A percentile compares a stretch with the other conserved stretches of the same genome.
Conservation (phyloP, 495 filamentous ascomycete species). For the Penicillium subrubescens region DNA sequence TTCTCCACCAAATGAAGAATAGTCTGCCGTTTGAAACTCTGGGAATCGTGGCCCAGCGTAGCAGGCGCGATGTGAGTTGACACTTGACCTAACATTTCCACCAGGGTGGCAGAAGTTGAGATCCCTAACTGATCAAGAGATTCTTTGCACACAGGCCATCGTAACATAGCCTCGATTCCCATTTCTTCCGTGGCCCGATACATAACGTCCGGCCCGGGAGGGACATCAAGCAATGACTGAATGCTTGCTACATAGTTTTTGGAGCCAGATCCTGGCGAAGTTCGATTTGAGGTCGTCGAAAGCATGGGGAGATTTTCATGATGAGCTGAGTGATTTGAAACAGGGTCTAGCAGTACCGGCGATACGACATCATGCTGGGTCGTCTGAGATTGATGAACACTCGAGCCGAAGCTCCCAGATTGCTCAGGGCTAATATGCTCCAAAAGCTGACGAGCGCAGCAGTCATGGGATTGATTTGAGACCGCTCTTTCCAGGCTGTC, state of each 20-base stretch:
- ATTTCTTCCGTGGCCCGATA: background rate
- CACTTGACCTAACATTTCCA: background rate
- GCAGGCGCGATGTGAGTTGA: background rate
- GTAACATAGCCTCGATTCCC: background rate
- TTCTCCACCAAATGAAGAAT: background rate
- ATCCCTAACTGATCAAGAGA: background rate
- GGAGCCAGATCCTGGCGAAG: background rate
- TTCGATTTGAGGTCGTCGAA: background rate
- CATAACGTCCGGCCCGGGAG: background rate
- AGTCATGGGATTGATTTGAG: background rate
- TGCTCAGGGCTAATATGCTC: background rate
- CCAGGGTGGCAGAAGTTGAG: background rate
- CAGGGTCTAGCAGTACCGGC: background rate
- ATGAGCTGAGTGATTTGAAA: background rate
- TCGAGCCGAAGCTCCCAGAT: background rate
- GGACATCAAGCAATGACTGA: background rate
- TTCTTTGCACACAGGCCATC: background rate
- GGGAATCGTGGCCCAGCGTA: background rate
- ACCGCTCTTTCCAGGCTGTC: background rate
- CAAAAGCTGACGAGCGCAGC: background rate
- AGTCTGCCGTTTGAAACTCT: background rate
- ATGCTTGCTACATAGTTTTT: slow-evolving; percentile 1
- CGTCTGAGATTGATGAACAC: background rate
- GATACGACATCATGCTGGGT: background rate
- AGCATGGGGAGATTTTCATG: background rate